Evolutionary conservation across 2,329 filamentous ascomycete species (phyloP), one percentile per base, ranked within the genome.

Genomic region (Nemania abortiva): DNA sequence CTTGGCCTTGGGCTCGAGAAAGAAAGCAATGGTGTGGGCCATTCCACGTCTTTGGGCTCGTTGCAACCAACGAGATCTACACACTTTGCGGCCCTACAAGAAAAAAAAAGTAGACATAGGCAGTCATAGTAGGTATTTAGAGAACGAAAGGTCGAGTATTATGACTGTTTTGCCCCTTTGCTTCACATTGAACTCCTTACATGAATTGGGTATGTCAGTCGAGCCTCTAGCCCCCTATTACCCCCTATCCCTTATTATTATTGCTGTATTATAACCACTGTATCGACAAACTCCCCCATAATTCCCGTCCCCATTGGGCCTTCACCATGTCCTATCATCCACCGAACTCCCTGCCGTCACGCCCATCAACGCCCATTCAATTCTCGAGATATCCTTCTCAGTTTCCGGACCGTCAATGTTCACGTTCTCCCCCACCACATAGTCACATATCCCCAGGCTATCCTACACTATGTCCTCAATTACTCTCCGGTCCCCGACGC

Each of bases 1-100:
- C 47, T 63, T 63, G 65, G 65, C 58, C 61, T 49, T 54, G 45
- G 20, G 62, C 56, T 31, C 31, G 27, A 49, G 53, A 59, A n/a
- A 27, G 31, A 65, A 70, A 56, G 65, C 20, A 68, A 65, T 63
- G 65, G 65, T 45, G 47, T 63, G 55, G 56, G 45, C 58, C 31
- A 60, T 68, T 50, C 68, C 68, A 70, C 68, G 68, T 70, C 65
- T 68, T 18, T 34, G 49, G 62, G 47, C 58, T 50, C 49, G 60
- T 55, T 57, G 61, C 63, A 68, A 65, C 65, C 61, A 70, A 65
- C 68, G n/a, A 47, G 42, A 62, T 52, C 45, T 65, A 58, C 45
- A 37, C 52, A 27, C 37, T 57, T 65, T 57, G 62, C 62, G 59
- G 68, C 62, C 61, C 50, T 65, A 27, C 29, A 50, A 27, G 2